phyloP scores from a whole-genome alignment of 73 alveolate genomes.

The Stentor roeselii region DNA sequence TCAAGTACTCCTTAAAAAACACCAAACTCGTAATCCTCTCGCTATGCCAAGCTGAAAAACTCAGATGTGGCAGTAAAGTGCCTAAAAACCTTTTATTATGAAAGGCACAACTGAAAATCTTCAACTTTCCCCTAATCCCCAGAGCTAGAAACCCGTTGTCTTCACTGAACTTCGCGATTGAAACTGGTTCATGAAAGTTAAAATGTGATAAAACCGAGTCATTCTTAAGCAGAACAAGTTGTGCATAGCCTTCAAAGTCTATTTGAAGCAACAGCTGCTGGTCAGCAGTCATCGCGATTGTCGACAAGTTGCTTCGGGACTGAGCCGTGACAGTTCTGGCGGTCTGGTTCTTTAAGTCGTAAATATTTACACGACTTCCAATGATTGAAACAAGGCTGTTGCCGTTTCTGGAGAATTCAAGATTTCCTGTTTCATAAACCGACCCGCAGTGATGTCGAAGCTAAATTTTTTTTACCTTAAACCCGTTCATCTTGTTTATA shows the following conservation, averaged over 20 bases:
- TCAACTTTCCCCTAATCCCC: constrained; percentile 55
- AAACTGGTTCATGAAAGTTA: constrained; percentile 74
- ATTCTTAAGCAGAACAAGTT: constrained; percentile 65
- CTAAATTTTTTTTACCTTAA: not conserved
- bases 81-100: constrained; percentile 64
- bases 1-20: constrained; percentile 80
- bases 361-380: not conserved
- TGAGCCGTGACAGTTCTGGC: constrained; percentile 57
- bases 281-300: constrained; percentile 69
- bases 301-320: constrained; percentile 65
- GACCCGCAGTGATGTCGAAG: not conserved
- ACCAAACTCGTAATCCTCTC: constrained; percentile 65
- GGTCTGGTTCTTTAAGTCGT: not conserved
- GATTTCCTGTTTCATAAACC: not conserved
- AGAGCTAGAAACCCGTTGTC: constrained; percentile 80
- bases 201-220: constrained; percentile 67
- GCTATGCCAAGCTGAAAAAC: constrained; percentile 73
- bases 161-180: constrained; percentile 68
- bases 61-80: constrained; percentile 73
- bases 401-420: not conserved
- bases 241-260: constrained; percentile 81
- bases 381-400: not conserved
- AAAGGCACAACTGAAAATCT: constrained; percentile 75
- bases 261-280: constrained; percentile 64
- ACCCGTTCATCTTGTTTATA: not conserved